Conservation (phyloP, 352 stramenopile genomes). For the Globisporangium lucens region DNA sequence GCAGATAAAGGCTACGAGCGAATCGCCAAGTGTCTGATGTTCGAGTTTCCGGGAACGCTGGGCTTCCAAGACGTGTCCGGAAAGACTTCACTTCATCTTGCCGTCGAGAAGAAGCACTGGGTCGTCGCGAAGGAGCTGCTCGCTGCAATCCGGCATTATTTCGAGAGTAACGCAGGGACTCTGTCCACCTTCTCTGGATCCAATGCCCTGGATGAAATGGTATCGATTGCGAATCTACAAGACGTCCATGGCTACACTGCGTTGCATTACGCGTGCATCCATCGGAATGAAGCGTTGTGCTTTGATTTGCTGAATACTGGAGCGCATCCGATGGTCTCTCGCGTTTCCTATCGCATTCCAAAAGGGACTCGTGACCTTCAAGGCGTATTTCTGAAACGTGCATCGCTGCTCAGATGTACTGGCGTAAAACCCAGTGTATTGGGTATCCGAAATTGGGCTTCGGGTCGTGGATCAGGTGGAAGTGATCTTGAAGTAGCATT, state of each 20-base stretch:
- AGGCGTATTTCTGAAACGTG: constrained; percentile 33
- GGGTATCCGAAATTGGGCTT: constrained; percentile 6
- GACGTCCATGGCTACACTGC: constrained; percentile 52
- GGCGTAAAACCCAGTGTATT: constrained; percentile 5
- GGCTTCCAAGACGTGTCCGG: constrained; percentile 34
- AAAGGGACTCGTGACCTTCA: constrained; percentile 20
- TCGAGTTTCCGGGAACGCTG: constrained; percentile 38
- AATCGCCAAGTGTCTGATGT: constrained; percentile 47
- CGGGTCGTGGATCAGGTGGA: not conserved
- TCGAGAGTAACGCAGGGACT: constrained; percentile 1
- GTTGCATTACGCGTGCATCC: constrained; percentile 52
- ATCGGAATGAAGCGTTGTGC: constrained; percentile 28
- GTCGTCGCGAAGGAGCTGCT: constrained; percentile 30
- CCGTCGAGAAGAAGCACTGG: constrained; percentile 37
- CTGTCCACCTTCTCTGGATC: not conserved
- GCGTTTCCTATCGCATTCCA: constrained; percentile 18
- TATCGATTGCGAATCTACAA: constrained; percentile 20
- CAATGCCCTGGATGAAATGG: not conserved
- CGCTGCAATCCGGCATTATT: constrained; percentile 11
- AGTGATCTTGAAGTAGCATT: constrained; percentile 9
- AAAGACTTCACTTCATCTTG: constrained; percentile 49
- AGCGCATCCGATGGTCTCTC: constrained; percentile 29
- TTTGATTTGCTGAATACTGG: constrained; percentile 29
- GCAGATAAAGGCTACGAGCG: constrained; percentile 39
- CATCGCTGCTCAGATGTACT: constrained; percentile 1